Base-by-base conservation (phyloP, 306 rosid genomes). In the Quercus dentata region DNA sequence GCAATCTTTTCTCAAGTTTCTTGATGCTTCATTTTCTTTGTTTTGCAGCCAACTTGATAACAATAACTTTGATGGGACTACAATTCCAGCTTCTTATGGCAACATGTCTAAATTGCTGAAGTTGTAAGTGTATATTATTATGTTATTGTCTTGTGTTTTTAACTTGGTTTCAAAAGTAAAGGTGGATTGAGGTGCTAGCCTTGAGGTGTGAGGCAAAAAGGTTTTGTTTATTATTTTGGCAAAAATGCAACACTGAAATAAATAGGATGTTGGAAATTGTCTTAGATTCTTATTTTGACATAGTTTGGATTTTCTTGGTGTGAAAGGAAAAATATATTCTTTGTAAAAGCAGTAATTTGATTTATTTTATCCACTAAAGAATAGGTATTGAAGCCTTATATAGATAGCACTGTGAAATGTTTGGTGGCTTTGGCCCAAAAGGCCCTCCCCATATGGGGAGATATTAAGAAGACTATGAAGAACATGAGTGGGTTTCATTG, bases 1-100 rank as follows among this genome's bases (percentile, higher is more conserved):
- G 49, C 75, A 33, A 56, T 85, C 74, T 62, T 67, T 59, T 67
- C 7, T 67, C 14, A 67, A 19, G 25, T 67, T 67, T 67, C 72
- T 69, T 19, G 8, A 33, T 33, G 20, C 59, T 63, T 31, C 57
- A 56, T 74, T 54, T 77, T 86, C 73, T 73, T 86, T 68, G 67
- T 74, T 76, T 83, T 88, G 90, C 91, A 95, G 99, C 75, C 99
- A 95, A 79, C 88, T 92, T 75, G 99, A 95, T 86, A 92, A 91
- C 88, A 95, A 95, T 85, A 83, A 95, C 86, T 92, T 95, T 54
- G 78, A 23, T 0, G 98, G 93, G 77, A 69, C 44, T 80, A 81
- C 54, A 46, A 92, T 95, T 90, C 99, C 99, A 31, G 83, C 77
- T 52, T 20, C 93, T 19, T 95, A 89, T 78, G 83, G 83, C 63